Base-by-base conservation (phyloP, 352 stramenopile genomes). In the Phytopythium kandeliae region DNA sequence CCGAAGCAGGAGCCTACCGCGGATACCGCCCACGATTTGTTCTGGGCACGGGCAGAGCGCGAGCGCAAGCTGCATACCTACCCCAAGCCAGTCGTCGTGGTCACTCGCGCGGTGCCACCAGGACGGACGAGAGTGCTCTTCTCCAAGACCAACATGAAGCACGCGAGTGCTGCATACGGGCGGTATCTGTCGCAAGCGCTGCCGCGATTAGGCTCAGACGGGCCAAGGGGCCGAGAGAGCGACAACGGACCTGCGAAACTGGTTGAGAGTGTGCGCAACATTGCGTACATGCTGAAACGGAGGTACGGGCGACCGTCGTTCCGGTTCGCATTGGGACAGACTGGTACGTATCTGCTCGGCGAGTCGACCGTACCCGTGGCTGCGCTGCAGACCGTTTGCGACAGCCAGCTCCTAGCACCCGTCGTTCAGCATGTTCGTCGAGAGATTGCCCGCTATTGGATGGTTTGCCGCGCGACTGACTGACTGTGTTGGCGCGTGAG, bases 301-400 rank as follows among this genome's bases (percentile, higher is more conserved):
- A 60, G 48, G 21, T 83, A 58, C 26, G 74, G 77, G 10, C 60
- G 71, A 26, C 58, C 74, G 25, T 89, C 77, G 7, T 25, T 83
- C 25, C 67, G 77, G 17, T 74, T 84, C 28, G 74, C 70, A 6
- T 52, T 88, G 22, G 64, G 74, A 11, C 64, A 82, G 28, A 63
- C 52, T n/a, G 75, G 73, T 33, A 56, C 80, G 22, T 85, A 71
- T 21, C 24, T 42, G 17, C 65, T 73, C 7, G 24, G 57, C 19
- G 55, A 41, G 0, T 62, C 71, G 13, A 35, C 63, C 5, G 58
- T 86, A 22, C 50, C 68, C 19, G 16, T 67, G 22, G 63, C 55
- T 25, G 60, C 51, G 22, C 57, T 86, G 5, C 24, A 47, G 28
- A 52, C 40, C 9, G 48, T 86, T n/a, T 78, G 69, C 37, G 65